These are phyloP conservation scores for Brasilioporus rufonigricans DNA, from an alignment of 768 basidiomycete species.

Conservation along the genomic window DNA sequence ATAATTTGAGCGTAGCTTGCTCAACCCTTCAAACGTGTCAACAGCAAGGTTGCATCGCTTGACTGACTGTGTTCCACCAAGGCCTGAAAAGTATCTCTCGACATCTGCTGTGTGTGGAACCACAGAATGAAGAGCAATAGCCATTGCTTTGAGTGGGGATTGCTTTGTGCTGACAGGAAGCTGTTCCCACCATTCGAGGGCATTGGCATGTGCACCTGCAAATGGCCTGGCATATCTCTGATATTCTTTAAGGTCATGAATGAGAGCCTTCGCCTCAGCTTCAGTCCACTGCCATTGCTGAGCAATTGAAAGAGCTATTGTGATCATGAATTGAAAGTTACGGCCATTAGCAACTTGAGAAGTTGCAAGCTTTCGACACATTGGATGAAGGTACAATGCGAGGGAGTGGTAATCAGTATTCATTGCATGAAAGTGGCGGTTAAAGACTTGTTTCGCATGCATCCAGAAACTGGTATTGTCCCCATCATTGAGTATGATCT, in stretches of 20 bases:
- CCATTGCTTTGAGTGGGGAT: constrained; percentile 6
- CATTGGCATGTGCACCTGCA: constrained; percentile 13
- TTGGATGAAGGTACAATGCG: constrained; percentile 35
- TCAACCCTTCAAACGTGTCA: neutral
- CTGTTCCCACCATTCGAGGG: constrained; percentile 26
- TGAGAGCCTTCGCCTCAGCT: constrained; percentile 7
- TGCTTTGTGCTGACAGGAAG: constrained; percentile 10
- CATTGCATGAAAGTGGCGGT: constrained; percentile 31
- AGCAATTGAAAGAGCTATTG: constrained; percentile 8
- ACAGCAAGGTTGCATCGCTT: neutral
- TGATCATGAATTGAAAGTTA: constrained; percentile 17
- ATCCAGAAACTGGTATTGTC: constrained; percentile 20
- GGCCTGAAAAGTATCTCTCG: neutral
- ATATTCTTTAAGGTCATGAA: constrained; percentile 13
- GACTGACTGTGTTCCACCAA: neutral
- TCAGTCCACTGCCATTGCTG: constrained; percentile 27
- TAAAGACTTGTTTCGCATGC: constrained; percentile 29
- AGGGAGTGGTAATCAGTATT: constrained; percentile 33
- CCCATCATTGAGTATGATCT: constrained; percentile 7
- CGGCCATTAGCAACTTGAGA: constrained; percentile 17
- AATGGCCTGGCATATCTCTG: neutral
- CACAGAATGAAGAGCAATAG: neutral
- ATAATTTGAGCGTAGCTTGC: neutral
- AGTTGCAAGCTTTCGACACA: constrained; percentile 36
- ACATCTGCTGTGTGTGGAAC: neutral